A percentile compares a stretch with the other conserved stretches of the same genome.
These are phyloP conservation scores for Penicillium goetzii DNA, from an alignment of 495 filamentous ascomycete species.

Conservation along the genomic window DNA sequence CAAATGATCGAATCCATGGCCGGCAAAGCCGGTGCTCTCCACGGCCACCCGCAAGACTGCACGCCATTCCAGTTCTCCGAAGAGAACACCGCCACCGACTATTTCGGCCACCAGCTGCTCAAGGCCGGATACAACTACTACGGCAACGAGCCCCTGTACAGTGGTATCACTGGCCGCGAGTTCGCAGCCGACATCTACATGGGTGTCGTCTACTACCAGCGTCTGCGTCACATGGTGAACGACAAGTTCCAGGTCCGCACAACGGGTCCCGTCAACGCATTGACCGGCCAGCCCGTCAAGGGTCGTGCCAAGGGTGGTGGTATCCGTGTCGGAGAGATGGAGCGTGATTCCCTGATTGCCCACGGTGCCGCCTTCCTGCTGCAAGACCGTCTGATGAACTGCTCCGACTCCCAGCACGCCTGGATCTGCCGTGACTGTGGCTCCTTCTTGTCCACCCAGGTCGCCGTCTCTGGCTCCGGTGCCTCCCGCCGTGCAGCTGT, in stretches of 20 bases:
- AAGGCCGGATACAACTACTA: constrained; percentile 97
- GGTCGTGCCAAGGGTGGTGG: constrained; percentile 93
- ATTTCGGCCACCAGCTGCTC: constrained; percentile 92
- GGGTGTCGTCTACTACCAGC: constrained; percentile 96
- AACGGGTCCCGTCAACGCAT: constrained; percentile 82
- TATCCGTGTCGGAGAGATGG: constrained; percentile 99
- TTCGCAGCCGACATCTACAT: constrained; percentile 95
- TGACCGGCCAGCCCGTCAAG: constrained; percentile 97
- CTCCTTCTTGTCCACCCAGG: constrained; percentile 81
- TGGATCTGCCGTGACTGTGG: constrained; percentile 91
- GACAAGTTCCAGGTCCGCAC: constrained; percentile 99
- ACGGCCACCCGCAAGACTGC: constrained; percentile 91
- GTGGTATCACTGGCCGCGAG: constrained; percentile 92
- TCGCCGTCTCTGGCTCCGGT: constrained; percentile 57
- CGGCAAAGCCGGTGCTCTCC: constrained; percentile 90
- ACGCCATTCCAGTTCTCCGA: constrained; percentile 96
- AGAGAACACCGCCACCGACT: constrained; percentile 87
- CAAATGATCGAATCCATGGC: constrained; percentile 99
- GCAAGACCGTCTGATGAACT: constrained; percentile 95
- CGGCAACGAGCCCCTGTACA: constrained; percentile 98
- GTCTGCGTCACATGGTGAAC: constrained; percentile 98
- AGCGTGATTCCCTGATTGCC: constrained; percentile 89
- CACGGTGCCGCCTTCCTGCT: constrained; percentile 94
- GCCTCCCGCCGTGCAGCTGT: constrained; percentile 34
- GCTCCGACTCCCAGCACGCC: constrained; percentile 83